A percentile compares a stretch with the other conserved stretches of the same genome.
phyloP scores from a whole-genome alignment of 345 rosid species.

The Eucalyptus pauciflora region DNA sequence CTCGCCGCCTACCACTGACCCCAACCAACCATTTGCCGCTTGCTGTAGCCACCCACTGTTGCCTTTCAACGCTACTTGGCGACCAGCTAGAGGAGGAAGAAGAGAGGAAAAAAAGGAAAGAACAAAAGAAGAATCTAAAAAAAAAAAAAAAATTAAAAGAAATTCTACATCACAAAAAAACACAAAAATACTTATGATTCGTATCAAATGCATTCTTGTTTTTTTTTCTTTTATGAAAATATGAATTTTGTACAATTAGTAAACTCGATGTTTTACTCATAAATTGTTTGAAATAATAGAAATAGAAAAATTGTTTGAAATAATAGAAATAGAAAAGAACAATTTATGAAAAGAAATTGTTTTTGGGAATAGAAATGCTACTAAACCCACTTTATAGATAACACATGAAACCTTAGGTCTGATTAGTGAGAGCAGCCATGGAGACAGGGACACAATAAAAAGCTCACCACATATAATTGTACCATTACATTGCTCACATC shows the following conservation, averaged over 20 bases:
- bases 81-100: rapidly evolving
- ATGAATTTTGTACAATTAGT: rapidly evolving
- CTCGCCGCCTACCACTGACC: too few relatives aligned
- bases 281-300: too few relatives aligned
- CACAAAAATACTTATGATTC: too few relatives aligned
- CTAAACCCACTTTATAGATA: not conserved
- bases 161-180: too few relatives aligned
- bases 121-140: rapidly evolving
- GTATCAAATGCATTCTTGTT: rapidly evolving
- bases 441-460: not conserved
- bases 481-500: not conserved
- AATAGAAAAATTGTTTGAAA: rapidly evolving
- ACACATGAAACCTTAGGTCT: not conserved
- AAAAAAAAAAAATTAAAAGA: too few relatives aligned
- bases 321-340: rapidly evolving
- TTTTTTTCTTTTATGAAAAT: too few relatives aligned
- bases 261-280: rapidly evolving
- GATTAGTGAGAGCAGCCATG: not conserved
- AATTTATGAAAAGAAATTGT: rapidly evolving
- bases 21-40: too few relatives aligned
- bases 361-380: rapidly evolving
- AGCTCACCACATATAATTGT: not conserved
- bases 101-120: too few relatives aligned
- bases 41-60: too few relatives aligned
- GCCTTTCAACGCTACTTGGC: rapidly evolving